phyloP scores from a whole-genome alignment of 345 rosid genomes.

The Lepidium aucheri region DNA sequence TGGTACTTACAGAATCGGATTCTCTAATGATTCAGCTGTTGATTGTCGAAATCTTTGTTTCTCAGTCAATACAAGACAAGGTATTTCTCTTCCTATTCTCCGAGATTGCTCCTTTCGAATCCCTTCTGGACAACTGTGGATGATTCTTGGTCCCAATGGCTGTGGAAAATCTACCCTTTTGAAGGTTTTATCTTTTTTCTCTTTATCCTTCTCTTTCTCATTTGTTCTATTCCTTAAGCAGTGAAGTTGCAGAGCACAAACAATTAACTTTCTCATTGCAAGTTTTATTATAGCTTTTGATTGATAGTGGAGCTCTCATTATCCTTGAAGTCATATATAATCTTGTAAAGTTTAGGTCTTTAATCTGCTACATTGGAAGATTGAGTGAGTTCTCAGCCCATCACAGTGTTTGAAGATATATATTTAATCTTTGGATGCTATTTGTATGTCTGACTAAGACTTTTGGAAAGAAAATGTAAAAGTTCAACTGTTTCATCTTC shows the following conservation, averaged over 20 bases:
- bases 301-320: not conserved
- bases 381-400: not conserved
- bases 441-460: not conserved
- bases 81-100: slow-evolving; percentile 50
- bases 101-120: slow-evolving; percentile 63
- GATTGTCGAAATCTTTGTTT: slow-evolving; percentile 61
- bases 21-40: slow-evolving; percentile 32
- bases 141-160: slow-evolving; percentile 97
- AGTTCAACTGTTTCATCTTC: not conserved
- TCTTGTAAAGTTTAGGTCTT: not conserved
- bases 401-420: not conserved
- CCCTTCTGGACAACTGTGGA: slow-evolving; percentile 83
- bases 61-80: slow-evolving; percentile 53
- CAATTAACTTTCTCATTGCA: not conserved
- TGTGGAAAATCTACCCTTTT: slow-evolving; percentile 96
- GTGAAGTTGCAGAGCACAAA: not conserved
- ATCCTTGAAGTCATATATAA: not conserved
- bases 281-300: not conserved
- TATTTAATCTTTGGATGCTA: slow-evolving; percentile 2
- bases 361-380: not conserved
- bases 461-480: not conserved
- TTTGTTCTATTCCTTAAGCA: not conserved
- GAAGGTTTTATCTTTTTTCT: slow-evolving; percentile 44
- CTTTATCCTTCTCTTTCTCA: too few relatives aligned
- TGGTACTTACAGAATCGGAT: slow-evolving; percentile 31